Evolutionary conservation across 805 yeast genomes (phyloP).

Genomic region (Yarrowia hollandica): DNA sequence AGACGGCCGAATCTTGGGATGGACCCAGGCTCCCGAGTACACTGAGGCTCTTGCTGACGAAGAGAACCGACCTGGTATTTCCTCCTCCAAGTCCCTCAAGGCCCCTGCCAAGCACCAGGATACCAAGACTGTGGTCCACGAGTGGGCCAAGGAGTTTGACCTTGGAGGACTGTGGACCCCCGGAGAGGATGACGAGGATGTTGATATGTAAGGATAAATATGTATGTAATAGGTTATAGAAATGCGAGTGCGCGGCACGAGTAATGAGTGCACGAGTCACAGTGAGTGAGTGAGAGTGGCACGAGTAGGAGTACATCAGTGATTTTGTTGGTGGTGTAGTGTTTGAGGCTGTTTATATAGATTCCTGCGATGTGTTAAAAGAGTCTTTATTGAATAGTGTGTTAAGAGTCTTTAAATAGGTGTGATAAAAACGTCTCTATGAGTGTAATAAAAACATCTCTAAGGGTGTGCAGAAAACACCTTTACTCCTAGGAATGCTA

Average conservation of each 20-base stretch:
- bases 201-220: conserved; percentile 27
- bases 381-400: no score
- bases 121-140: conserved; percentile 75
- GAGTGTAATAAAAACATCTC: no score
- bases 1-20: conserved; percentile 90
- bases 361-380: no score
- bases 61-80: conserved; percentile 38
- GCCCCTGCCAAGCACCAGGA: conserved; percentile 44
- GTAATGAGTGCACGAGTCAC: no score
- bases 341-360: no score
- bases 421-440: no score
- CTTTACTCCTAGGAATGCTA: no score
- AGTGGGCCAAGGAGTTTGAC: conserved; percentile 94
- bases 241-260: not conserved
- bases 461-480: no score
- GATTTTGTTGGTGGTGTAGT: no score
- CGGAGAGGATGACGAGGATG: conserved; percentile 30
- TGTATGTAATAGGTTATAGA: not conserved
- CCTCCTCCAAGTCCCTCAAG: conserved; percentile 32
- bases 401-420: no score
- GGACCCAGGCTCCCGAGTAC: conserved; percentile 51
- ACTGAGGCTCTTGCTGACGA: conserved; percentile 35
- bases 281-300: no score
- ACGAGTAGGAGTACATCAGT: no score
- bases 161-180: conserved; percentile 69